A percentile compares a stretch with the other conserved stretches of the same genome.
Evolutionary conservation across 495 filamentous ascomycete genomes (phyloP).

Genomic region (Trichoderma asperelloides): DNA sequence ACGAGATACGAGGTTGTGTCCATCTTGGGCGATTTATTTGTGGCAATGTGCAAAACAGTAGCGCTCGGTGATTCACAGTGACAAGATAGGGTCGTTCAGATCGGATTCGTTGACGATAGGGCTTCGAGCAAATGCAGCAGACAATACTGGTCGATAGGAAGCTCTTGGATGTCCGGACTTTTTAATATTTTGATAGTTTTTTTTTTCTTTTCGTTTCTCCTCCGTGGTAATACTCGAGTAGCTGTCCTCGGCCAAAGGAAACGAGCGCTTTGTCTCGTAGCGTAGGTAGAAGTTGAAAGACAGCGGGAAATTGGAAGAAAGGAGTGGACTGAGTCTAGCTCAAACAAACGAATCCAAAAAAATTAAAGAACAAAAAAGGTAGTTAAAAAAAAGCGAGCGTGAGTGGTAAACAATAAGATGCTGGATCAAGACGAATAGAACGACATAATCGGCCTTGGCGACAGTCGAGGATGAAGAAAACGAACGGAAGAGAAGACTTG

Average conservation of each 20-base stretch:
- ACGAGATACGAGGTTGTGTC: neutral
- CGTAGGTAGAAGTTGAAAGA: neutral
- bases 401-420: conserved; percentile 23
- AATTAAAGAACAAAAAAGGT: neutral
- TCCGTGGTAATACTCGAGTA: neutral
- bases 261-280: neutral
- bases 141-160: neutral
- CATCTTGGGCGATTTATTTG: neutral
- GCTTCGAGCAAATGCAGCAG: neutral
- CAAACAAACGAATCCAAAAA: neutral
- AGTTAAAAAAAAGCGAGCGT: conserved; percentile 31
- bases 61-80: neutral
- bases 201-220: neutral
- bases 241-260: neutral
- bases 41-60: neutral
- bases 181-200: neutral
- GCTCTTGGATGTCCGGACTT: neutral
- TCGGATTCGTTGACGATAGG: neutral
- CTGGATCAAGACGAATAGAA: conserved; percentile 22
- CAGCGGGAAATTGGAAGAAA: neutral
- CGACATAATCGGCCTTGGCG: conserved; percentile 17
- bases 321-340: conserved; percentile 9
- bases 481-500: neutral
- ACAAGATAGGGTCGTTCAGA: neutral
- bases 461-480: conserved; percentile 8